Evolutionary conservation across 2,329 filamentous ascomycete genomes (phyloP).

Genomic region (Colletotrichum liaoningense): DNA sequence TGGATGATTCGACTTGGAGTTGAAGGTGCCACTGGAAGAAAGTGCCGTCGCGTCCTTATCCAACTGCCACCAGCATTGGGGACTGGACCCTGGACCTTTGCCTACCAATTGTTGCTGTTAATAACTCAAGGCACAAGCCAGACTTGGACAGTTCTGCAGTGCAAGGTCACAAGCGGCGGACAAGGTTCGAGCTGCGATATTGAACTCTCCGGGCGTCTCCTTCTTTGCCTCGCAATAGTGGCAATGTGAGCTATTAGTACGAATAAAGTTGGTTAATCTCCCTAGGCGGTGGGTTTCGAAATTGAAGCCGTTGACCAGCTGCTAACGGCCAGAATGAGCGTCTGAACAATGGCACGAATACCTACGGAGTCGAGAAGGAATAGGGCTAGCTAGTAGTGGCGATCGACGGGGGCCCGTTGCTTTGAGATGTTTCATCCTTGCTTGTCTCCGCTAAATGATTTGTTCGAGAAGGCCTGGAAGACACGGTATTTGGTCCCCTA

Average conservation of each 20-base stretch:
- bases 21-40: neutral
- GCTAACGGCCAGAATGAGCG: neutral
- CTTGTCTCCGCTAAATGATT: constrained; percentile 11
- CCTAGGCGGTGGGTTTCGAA: neutral
- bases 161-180: constrained; percentile 16
- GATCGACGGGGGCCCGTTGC: constrained; percentile 17
- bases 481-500: neutral
- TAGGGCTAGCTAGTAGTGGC: constrained; percentile 13
- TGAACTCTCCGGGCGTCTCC: constrained; percentile 5
- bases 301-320: neutral
- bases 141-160: neutral
- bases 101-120: neutral
- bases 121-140: neutral
- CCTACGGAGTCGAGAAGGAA: constrained; percentile 9
- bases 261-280: neutral
- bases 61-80: neutral
- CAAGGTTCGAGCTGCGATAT: constrained; percentile 22
- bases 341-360: no score
- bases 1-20: neutral
- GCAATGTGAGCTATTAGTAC: neutral
- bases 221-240: neutral
- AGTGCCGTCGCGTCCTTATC: neutral
- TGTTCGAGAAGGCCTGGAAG: constrained; percentile 32
- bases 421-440: constrained; percentile 21
- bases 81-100: neutral